Base-by-base conservation (phyloP, 75 land plant species). In the Pinus tabuliformis region DNA sequence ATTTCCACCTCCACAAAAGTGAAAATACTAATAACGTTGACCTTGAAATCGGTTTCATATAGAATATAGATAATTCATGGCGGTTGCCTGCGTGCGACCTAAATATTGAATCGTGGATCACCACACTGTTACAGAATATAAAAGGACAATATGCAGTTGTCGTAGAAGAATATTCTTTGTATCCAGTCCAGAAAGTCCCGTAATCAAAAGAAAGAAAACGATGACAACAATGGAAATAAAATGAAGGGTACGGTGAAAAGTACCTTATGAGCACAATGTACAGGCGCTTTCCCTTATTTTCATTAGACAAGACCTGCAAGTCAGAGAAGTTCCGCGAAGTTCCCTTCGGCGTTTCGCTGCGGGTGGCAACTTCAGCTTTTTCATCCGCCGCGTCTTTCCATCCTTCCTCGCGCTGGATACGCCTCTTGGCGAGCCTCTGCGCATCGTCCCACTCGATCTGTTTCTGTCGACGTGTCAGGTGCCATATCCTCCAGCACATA, bases 251-350 rank as follows among this genome's bases (percentile, higher is more conserved):
- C 30, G 0, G 30, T 30, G 30, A 30, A 30, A 63, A 16, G 20
- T 89, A 90, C 95, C 95, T 93, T 60, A 93, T 86, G 56, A 93
- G 87, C 15, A 93, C 90, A 59, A 93, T 89, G 70, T 93, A 93
- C 37, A 93, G 89, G 21, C 73, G 86, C 78, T 88, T 93, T 60
- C 81, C 85, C 78, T 26, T 26, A 26, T 26, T 26, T 0, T 26
- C 0, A 26, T 26, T 26, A 26, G 26, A 26, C 26, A 26, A 0
- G 0, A 26, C 26, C 26, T 89, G 86, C 33, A 84, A 56, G 76
- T 82, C 85, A 22, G 92, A 89, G 63, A 80, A 57, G 62, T 91
- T 83, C 28, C 92, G 62, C 15, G 52, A 71, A 4, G 70, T 21
- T 3, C 70, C 26, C 26, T 26, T 26, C 26, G 26, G 26, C 26